A percentile compares a stretch with the other conserved stretches of the same genome.
These are phyloP conservation scores for Moesziomyces antarcticus DNA, from an alignment of 1,284 basidiomycete genomes.

Conservation along the genomic window DNA sequence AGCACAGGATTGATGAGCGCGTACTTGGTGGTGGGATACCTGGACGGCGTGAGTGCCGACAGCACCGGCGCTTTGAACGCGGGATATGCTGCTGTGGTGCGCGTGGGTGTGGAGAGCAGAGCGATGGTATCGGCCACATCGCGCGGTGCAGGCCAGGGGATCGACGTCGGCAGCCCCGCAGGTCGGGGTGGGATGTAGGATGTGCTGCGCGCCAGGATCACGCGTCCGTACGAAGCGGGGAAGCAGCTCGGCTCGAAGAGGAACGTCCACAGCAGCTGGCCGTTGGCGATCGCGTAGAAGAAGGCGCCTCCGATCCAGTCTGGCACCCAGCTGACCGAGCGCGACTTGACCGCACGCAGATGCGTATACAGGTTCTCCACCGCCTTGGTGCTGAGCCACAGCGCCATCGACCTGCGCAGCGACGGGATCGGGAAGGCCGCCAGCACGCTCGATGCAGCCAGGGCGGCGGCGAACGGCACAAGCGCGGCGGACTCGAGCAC, in stretches of 20 bases:
- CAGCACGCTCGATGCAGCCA: conserved; percentile 28
- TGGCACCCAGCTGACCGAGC: conserved; percentile 49
- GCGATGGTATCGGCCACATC: conserved; percentile 57
- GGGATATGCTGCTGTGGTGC: conserved; percentile 49
- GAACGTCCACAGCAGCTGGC: conserved; percentile 58
- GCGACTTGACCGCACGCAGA: conserved; percentile 21
- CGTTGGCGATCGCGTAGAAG: conserved; percentile 60
- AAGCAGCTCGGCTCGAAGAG: conserved; percentile 58
- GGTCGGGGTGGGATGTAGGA: conserved; percentile 58
- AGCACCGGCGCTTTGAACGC: conserved; percentile 59
- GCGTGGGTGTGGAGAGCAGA: conserved; percentile 42
- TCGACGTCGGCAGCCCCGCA: conserved; percentile 40
- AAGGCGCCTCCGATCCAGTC: conserved; percentile 52
- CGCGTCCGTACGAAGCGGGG: conserved; percentile 42
- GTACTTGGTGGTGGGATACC: conserved; percentile 49
- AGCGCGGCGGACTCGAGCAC: conserved; percentile 36
- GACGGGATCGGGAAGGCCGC: conserved; percentile 30
- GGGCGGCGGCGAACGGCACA: conserved; percentile 38
- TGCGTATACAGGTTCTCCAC: conserved; percentile 38
- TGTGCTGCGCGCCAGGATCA: conserved; percentile 52
- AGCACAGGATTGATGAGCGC: conserved; percentile 55
- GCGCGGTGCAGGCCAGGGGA: conserved; percentile 53
- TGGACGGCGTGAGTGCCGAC: conserved; percentile 50
- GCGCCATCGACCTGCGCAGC: conserved; percentile 34
- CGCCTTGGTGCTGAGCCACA: conserved; percentile 49